Evolutionary conservation across 192 early-diverging fungal genomes (phyloP).

Genomic region (Coemansia sp.): DNA sequence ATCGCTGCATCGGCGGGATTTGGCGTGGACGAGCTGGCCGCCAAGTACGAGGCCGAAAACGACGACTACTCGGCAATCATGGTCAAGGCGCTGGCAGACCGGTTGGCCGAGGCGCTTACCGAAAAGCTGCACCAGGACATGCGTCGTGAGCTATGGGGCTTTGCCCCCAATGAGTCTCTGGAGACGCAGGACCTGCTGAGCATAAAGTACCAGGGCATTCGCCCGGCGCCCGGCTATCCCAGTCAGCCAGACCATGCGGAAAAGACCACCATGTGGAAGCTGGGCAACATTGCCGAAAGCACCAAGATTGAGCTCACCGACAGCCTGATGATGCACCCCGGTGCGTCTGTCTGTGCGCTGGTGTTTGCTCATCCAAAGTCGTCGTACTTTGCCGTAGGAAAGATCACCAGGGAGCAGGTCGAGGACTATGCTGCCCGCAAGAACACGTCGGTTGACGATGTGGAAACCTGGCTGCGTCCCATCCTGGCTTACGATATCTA

Average conservation of each 20-base stretch:
- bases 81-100: constrained; percentile 93
- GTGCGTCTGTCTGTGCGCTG: constrained; percentile 79
- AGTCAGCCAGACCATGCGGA: constrained; percentile 95
- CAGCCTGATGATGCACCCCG: constrained; percentile 89
- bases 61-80: constrained; percentile 94
- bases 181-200: constrained; percentile 77
- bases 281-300: constrained; percentile 73
- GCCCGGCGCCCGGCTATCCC: constrained; percentile 93
- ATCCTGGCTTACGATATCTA: constrained; percentile 68
- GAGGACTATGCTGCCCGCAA: constrained; percentile 73
- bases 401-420: constrained; percentile 90
- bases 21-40: constrained; percentile 84
- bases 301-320: constrained; percentile 92
- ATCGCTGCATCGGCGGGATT: constrained; percentile 90
- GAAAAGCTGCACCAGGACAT: constrained; percentile 88
- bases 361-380: constrained; percentile 73
- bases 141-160: constrained; percentile 88
- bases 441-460: constrained; percentile 57
- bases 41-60: constrained; percentile 71
- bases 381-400: constrained; percentile 94
- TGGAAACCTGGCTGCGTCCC: constrained; percentile 74
- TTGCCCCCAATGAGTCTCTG: constrained; percentile 71
- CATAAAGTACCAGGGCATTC: constrained; percentile 93
- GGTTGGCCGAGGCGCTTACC: constrained; percentile 88
- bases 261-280: constrained; percentile 89